Evolutionary conservation across 768 basidiomycete species (phyloP), one percentile per base, ranked within the genome.

Genomic region (Lactarius sp.): DNA sequence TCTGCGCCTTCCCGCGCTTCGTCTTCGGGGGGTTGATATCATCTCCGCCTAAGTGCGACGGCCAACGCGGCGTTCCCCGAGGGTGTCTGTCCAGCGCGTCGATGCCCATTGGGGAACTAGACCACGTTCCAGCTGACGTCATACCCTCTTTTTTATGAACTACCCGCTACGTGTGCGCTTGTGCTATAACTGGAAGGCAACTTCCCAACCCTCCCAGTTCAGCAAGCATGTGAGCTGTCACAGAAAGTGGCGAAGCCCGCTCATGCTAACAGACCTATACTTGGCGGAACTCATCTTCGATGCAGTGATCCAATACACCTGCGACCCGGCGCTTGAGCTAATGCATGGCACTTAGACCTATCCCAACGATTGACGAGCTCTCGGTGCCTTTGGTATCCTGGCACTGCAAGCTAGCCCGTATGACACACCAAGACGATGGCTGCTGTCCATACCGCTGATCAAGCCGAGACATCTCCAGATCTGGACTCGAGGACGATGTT

Each of bases 71-170:
- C 59, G 44, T 33, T 56, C 41, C 20, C 59, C 64, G 59, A 51
- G n/a, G 18, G n/a, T 8, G 36, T 33, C 20, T 50, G 9, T 20
- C 53, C 39, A 39, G 56, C 51, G 34, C 52, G 18, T 49, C 34
- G 51, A 16, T 60, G 53, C 33, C 44, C 57, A 46, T 64, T 27
- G 44, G 22, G 13, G 41, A 56, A 55, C 27, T 56, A 49, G 59
- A 46, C 54, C 64, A 60, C 64, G 64, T 65, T 65, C 64, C 55
- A 12, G 33, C 64, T 65, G 64, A 65, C 64, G 64, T 65, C 64
- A 65, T 42, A 10, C 56, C 18, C 31, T 46, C 13, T 34, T 31
- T 59, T 16, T 31, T 27, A 20, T 50, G 49, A 31, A 50, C 47
- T 39, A 27, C 22, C 27, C 44, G 8, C n/a, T 14, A 27, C 20